Base-by-base conservation (phyloP, 192 early-diverging fungal genomes). In the Backusella circina region DNA sequence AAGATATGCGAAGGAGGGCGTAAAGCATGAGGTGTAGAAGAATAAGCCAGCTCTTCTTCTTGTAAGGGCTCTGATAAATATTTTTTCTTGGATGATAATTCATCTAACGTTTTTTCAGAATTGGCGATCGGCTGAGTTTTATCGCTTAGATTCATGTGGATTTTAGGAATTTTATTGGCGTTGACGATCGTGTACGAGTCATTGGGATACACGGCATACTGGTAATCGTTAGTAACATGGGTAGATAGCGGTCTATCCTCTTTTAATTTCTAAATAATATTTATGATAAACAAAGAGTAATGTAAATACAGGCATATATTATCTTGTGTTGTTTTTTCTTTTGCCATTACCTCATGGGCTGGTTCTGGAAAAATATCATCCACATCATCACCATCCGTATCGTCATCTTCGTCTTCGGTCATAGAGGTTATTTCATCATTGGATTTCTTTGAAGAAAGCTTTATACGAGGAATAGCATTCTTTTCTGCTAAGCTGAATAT, bases 1-100 rank as follows among this genome's bases (percentile, higher is more conserved):
- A 54, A 10, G 0, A 75, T 26, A 65, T 75, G 74, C 6, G 74
- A 66, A 37, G 74, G 74, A 31, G 74, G 74, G 3, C 74, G 44
- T 6, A 75, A 39, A 8, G 67, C 73, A 30, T 74, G 65, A 35
- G 16, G 65, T n/a, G 15, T 67, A 7, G 16, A 67, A 18, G 65
- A 67, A 33, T 67, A 67, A 16, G 1, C 38, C 23, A 44, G 26
- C 16, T 32, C 41, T 28, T 71, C 69, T 31, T 39, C 13, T 13
- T 36, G 68, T 26, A 37, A 70, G 8, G 38, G 21, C 15, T 44
- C 41, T 50, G 69, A 28, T 30, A 71, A 37, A 44, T 28, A 28
- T 30, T 44, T 37, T 16, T n/a, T 44, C 10, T 39, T 37, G 37
- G 36, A 30, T 12, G 33, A 67, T 35, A 31, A 15, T 31, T 15